Base-by-base conservation (phyloP, 306 rosid species). In the Carpinus fangiana region DNA sequence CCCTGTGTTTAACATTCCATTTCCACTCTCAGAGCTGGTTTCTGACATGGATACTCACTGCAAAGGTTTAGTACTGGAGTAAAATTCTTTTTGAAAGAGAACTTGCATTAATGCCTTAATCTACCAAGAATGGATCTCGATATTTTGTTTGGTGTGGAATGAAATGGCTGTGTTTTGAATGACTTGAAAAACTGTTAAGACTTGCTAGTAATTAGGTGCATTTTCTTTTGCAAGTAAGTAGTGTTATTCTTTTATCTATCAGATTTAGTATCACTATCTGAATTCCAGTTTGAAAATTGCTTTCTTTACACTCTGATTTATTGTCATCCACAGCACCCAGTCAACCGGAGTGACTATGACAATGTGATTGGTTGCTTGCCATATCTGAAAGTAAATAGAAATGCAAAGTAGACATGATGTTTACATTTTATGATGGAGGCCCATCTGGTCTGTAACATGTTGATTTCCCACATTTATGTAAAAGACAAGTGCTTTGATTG, bases 281-380 rank as follows among this genome's bases (percentile, higher is more conserved):
- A 21, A 1, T 36, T 41, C 13, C 8, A 51, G 7, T 28, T 31
- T 20, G 17, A 76, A 38, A 23, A 82, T 68, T 51, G 74, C 53
- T 72, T 84, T 83, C 75, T 86, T 41, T 41, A 48, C 72, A 38
- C 78, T 64, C 70, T 1, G 60, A 45, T 73, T 34, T 69, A 38
- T 78, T 82, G 61, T 60, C 53, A 76, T 80, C 46, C 28, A 57
- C 98, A 95, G 98, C 86, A 81, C 68, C 78, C 78, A 8, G 98
- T 92, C 53, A 71, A 77, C 89, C 88, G 90, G 82, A 91, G 98
- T 72, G 98, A 95, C 90, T 93, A 91, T 76, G 91, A 95, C 85
- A 95, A 95, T 73, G 99, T 95, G 74, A 86, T 93, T 36, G 89
- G 93, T 70, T 89, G 90, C 79, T 81, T 95, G 85, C 99, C 99